Percentiles rank a stretch among this genome's conserved stretches.
Conservation (phyloP, 306 rosid genomes). For the Neltuma alba region DNA sequence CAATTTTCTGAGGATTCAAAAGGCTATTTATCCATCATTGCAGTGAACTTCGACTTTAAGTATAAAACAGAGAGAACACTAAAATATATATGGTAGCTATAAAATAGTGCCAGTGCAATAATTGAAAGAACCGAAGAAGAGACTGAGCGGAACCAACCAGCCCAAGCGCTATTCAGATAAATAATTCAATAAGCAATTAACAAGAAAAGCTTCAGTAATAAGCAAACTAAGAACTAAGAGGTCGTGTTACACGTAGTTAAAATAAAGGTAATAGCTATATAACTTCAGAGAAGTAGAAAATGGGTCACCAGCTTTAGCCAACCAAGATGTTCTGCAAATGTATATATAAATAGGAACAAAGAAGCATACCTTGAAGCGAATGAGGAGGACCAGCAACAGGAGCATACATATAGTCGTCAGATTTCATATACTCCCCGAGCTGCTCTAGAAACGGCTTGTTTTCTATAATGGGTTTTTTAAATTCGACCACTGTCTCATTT, state of each 20-base stretch:
- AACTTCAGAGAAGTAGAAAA: no score
- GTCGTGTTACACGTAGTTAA: neutral
- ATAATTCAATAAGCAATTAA: neutral
- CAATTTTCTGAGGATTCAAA: neutral
- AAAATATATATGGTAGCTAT: neutral
- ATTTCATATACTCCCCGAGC: constrained; percentile 56
- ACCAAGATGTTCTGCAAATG: neutral
- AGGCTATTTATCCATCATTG: neutral
- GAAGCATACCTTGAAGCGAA: constrained; percentile 46
- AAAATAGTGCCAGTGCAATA: neutral
- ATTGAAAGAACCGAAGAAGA: neutral
- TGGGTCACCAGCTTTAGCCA: no score
- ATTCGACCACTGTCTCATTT: constrained; percentile 43
- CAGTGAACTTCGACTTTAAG: neutral
- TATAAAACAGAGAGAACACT: neutral
- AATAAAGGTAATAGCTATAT: neutral
- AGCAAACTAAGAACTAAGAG: neutral
- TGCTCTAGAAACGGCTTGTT: constrained; percentile 39
- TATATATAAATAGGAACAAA: neutral
- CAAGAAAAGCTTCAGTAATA: neutral
- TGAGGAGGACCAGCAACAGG: constrained; percentile 47
- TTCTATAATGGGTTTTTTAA: constrained; percentile 40
- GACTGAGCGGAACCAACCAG: neutral
- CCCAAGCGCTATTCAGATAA: neutral
- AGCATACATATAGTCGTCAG: constrained; percentile 69